Base-by-base conservation (phyloP, 2,329 filamentous ascomycete species). In the Mariannaea elegans region DNA sequence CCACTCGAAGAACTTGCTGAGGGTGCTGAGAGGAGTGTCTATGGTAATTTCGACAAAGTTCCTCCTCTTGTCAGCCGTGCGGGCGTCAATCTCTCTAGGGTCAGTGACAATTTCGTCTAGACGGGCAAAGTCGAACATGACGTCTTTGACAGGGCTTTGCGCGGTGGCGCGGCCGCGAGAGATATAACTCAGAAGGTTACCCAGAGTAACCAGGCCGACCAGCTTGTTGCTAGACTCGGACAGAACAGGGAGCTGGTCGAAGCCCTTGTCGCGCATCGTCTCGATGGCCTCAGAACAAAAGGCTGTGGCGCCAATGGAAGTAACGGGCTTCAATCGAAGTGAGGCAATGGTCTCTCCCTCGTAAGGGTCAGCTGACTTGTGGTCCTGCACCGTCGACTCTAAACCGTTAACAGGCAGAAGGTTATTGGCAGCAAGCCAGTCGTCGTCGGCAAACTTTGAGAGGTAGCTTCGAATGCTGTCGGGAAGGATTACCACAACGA, bases 401-500 rank as follows among this genome's bases (percentile, higher is more conserved):
- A 84, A 36, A 14, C 77, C 80, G 63, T 78, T 77, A 64, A 78
- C 74, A n/a, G 92, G 87, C 23, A 98, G 85, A 21, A 99, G 91
- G 75, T 94, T 90, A 79, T 99, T 99, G 64, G 95, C 95, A 12
- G 93, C 94, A 56, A 99, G 89, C 96, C 95, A 99, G 81, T 98
- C 95, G 74, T 99, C 96, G 75, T 99, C 95, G 66, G 93, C 93
- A 75, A 99, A 99, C 86, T 99, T 99, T 81, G 91, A 94, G 23
- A 99, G 87, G 77, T 99, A 99, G 78, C 93, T 97, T 72, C 95
- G 87, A 74, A 99, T 98, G 80, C 93, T 97, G 77, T 99, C 95
- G 1, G 95, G 96, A 16, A 97, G 83, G 52, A 99, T 82, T 24
- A 97, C 93, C 24, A 99, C 95, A 0, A 98, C 87, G 1, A 93